Percentiles rank a stretch among this genome's conserved stretches.
Conservation (phyloP, 2,329 filamentous ascomycete genomes). For the Phyllosticta ampelicida region DNA sequence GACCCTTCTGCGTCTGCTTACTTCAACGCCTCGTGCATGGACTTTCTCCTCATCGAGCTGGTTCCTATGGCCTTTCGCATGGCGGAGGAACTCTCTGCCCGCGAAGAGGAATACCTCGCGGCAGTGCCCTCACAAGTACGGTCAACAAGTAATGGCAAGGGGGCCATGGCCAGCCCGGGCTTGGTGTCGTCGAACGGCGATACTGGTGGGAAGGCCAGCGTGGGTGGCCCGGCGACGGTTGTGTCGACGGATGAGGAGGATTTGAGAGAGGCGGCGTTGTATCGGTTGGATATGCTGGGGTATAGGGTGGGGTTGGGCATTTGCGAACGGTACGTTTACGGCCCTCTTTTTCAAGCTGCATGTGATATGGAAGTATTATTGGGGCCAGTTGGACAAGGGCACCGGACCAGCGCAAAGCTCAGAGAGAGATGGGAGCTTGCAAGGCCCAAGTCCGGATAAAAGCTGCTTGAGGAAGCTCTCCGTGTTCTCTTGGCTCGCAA, state of each 20-base stretch:
- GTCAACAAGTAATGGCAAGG: slow-evolving; percentile 16
- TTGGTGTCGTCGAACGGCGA: slow-evolving; percentile 12
- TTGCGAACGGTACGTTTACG: slow-evolving; percentile 74
- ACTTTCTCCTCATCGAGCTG: slow-evolving; percentile 91
- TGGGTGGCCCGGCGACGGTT: slow-evolving; percentile 10
- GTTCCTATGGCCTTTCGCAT: slow-evolving; percentile 89
- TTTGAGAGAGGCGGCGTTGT: slow-evolving; percentile 74
- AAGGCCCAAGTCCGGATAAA: not conserved
- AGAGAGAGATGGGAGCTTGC: not conserved
- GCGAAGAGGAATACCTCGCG: slow-evolving; percentile 31
- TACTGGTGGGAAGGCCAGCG: slow-evolving; percentile 12
- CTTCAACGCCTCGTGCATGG: slow-evolving; percentile 75
- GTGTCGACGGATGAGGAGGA: slow-evolving; percentile 60
- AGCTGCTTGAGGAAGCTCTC: not conserved
- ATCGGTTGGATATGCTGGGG: slow-evolving; percentile 69
- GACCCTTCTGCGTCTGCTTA: slow-evolving; percentile 38
- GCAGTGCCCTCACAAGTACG: slow-evolving; percentile 5
- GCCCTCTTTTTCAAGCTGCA: not conserved
- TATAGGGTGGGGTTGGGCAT: slow-evolving; percentile 89
- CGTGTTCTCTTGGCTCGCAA: not conserved
- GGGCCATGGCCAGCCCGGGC: slow-evolving; percentile 15
- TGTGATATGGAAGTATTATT: not conserved
- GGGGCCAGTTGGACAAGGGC: not conserved
- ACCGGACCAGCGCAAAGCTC: not conserved
- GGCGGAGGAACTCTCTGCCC: slow-evolving; percentile 56